Evolutionary conservation across 352 stramenopile genomes (phyloP).

Genomic region (Blastocystis sp.): DNA sequence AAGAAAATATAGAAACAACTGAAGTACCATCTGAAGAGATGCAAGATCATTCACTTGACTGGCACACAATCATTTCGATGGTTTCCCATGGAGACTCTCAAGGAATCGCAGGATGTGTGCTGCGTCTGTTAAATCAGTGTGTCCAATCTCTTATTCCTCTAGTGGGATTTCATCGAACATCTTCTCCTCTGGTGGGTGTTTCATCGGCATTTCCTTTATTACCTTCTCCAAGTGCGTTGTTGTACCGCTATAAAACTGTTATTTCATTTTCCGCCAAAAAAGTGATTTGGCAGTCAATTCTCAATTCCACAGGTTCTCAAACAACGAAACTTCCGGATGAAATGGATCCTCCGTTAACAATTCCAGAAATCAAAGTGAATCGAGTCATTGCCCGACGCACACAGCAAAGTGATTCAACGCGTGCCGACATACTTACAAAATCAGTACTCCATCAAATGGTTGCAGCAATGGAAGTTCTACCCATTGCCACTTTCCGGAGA

Average conservation of each 20-base stretch:
- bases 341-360: background rate
- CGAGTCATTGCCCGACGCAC: background rate
- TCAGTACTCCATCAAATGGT: conserved; percentile 39
- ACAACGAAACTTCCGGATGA: background rate
- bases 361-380: conserved; percentile 43
- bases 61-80: background rate
- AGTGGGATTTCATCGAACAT: background rate
- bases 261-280: conserved; percentile 32
- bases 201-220: background rate
- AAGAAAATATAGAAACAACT: background rate
- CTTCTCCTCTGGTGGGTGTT: background rate
- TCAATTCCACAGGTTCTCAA: background rate
- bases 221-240: background rate
- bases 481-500: background rate
- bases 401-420: background rate
- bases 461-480: background rate
- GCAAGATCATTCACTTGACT: background rate
- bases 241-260: background rate
- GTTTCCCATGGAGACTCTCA: background rate
- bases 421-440: background rate
- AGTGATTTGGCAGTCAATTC: background rate
- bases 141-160: background rate
- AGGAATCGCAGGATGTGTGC: background rate
- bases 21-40: background rate
- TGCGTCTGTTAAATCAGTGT: background rate